phyloP scores from a whole-genome alignment of 2,329 filamentous ascomycete genomes.

The Alternaria incomplexa region DNA sequence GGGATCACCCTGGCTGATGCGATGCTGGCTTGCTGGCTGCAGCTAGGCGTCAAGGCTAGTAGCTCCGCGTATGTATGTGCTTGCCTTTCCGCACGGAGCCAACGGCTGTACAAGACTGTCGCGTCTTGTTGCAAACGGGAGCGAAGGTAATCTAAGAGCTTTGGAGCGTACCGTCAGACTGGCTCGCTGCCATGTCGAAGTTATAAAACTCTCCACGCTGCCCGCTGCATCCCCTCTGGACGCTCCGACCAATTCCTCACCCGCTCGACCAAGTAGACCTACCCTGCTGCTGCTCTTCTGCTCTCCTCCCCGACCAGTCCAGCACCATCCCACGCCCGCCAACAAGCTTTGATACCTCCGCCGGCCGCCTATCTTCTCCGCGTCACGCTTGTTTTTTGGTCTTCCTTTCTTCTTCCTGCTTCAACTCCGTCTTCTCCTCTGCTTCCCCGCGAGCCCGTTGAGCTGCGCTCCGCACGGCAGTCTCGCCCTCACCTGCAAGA shows the following conservation, averaged over 20 bases:
- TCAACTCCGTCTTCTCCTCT: neutral
- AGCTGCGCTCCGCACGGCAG: constrained; percentile 17
- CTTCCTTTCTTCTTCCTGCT: neutral
- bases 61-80: constrained; percentile 42
- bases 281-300: constrained; percentile 21
- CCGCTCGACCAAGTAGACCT: constrained; percentile 5
- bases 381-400: neutral
- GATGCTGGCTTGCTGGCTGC: constrained; percentile 27
- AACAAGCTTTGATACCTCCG: neutral
- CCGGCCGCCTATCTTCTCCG: neutral
- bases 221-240: constrained; percentile 39
- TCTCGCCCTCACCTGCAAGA: constrained; percentile 13
- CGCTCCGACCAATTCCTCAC: constrained; percentile 37
- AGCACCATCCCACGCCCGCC: constrained; percentile 1
- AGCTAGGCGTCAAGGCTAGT: constrained; percentile 35
- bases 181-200: constrained; percentile 42
- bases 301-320: constrained; percentile 15
- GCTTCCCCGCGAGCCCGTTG: constrained; percentile 3
- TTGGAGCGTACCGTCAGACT: constrained; percentile 44
- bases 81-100: constrained; percentile 47
- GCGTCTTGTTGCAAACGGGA: constrained; percentile 51
- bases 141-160: constrained; percentile 50
- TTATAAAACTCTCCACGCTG: constrained; percentile 48
- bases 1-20: constrained; percentile 32
- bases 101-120: constrained; percentile 49